Base-by-base conservation (phyloP, 73 alveolate species). In the Breviolum minutum region DNA sequence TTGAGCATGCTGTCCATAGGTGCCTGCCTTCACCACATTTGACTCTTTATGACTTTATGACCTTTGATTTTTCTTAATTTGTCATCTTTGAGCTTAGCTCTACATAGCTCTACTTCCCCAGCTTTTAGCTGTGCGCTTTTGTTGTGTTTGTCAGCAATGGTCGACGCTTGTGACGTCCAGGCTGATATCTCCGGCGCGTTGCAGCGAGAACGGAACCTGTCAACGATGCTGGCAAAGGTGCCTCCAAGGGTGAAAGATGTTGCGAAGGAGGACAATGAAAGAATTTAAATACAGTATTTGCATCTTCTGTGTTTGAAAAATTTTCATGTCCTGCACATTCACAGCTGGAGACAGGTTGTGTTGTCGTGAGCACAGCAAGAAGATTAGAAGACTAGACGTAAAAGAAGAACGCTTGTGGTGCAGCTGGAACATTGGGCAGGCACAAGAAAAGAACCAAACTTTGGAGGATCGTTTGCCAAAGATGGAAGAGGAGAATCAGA, bases 401-500 rank as follows among this genome's bases (percentile, higher is more conserved):
- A 22, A 73, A 11, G 54, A 74, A 74, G 29, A 16, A 74, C 84
- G 22, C 62, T 6, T 12, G 90, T 66, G 62, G 81, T 86, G 95
- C 82, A 27, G 86, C 30, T 77, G 22, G 17, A 19, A n/a, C 48
- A 12, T 40, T 40, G 54, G 29, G 26, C 91, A 92, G 98, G 98
- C 84, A 40, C 89, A 92, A 40, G 83, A 84, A n/a, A 73, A 92
- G 73, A 92, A 92, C 90, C 80, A 92, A 29, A 22, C 19, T 81
- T 66, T 92, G 64, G 98, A 92, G 61, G 98, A 92, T 19, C 98
- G 90, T 17, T 48, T 92, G 64, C 98, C 98, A 17, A 76, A 61
- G 69, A 74, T 92, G 98, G 98, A 92, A 66, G 98, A 92, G 80
- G 98, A 92, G 68, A 92, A 92, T 66, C 63, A 92, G 98, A 63